A percentile compares a stretch with the other conserved stretches of the same genome.
phyloP scores from a whole-genome alignment of 192 early-diverging fungal genomes.

The Geranomyces michiganensis region DNA sequence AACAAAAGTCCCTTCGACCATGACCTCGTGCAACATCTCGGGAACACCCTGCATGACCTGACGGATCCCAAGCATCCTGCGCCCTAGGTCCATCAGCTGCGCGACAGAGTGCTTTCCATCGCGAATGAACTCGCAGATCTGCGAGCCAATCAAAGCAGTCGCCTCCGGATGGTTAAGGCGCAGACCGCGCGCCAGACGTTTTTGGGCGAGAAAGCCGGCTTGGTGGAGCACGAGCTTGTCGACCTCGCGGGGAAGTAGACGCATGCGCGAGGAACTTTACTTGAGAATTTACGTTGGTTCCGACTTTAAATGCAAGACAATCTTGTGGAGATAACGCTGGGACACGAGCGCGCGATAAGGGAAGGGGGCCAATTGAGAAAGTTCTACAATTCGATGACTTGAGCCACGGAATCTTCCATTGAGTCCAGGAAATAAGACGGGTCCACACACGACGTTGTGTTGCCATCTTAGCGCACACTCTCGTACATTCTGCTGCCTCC shows the following conservation, averaged over 20 bases:
- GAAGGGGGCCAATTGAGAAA: too few species aligned
- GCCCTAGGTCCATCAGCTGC: slow-evolving; percentile 84
- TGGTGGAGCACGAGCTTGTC: slow-evolving; percentile 93
- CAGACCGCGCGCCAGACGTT: slow-evolving; percentile 85
- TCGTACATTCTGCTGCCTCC: too few species aligned
- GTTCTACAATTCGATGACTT: too few species aligned
- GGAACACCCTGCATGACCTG: slow-evolving; percentile 79
- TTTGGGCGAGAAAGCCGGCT: slow-evolving; percentile 87
- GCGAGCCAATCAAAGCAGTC: slow-evolving; percentile 85
- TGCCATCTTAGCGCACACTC: too few species aligned
- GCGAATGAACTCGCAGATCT: slow-evolving; percentile 85
- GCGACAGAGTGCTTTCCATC: slow-evolving; percentile 87
- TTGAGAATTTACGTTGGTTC: too few species aligned
- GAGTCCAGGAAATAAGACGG: too few species aligned
- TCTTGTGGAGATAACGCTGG: too few species aligned
- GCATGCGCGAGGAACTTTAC: slow-evolving; percentile 48
- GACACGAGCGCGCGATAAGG: too few species aligned
- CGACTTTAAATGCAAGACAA: too few species aligned
- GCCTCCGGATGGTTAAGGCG: slow-evolving; percentile 86
- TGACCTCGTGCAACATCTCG: slow-evolving; percentile 76
- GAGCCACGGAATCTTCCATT: too few species aligned
- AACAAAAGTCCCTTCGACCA: slow-evolving; percentile 89
- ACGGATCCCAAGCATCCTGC: slow-evolving; percentile 81
- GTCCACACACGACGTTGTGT: too few species aligned
- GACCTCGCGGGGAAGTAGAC: slow-evolving; percentile 84